Percentiles rank a stretch among this genome's conserved stretches.
phyloP scores from a whole-genome alignment of 2,329 filamentous ascomycete genomes.

The Coniella lustricola region DNA sequence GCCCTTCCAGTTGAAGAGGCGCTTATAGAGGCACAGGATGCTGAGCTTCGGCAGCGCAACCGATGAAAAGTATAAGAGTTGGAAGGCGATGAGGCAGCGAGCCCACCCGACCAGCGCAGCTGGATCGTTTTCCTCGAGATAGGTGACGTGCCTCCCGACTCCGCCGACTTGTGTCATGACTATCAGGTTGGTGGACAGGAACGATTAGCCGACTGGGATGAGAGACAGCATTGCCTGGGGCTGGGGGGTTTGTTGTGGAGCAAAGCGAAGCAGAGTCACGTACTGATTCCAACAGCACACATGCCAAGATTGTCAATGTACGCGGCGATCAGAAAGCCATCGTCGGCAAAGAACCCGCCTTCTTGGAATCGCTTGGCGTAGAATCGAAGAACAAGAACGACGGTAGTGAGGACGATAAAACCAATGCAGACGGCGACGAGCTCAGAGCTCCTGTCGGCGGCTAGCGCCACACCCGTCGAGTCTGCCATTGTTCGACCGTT shows the following conservation, averaged over 20 bases:
- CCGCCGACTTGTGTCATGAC: slow-evolving; percentile 21
- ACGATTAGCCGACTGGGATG: not conserved
- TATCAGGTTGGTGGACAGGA: not conserved
- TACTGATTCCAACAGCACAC: slow-evolving; percentile 19
- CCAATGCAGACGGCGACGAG: slow-evolving; percentile 19
- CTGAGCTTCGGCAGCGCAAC: slow-evolving; percentile 24
- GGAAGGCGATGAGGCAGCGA: slow-evolving; percentile 22
- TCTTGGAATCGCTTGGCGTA: slow-evolving; percentile 17
- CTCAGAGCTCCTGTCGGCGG: slow-evolving; percentile 3
- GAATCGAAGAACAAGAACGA: slow-evolving; percentile 16
- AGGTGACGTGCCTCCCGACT: slow-evolving; percentile 20
- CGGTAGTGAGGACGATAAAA: slow-evolving; percentile 16
- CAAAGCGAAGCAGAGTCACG: not conserved
- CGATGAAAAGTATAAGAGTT: slow-evolving; percentile 24
- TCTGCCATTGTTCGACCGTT: not conserved
- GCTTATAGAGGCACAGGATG: slow-evolving; percentile 25
- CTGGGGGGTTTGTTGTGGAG: not conserved
- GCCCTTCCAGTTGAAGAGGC: slow-evolving; percentile 23
- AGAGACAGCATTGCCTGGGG: not conserved
- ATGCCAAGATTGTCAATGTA: slow-evolving; percentile 19
- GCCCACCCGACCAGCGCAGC: slow-evolving; percentile 18
- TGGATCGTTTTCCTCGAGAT: slow-evolving; percentile 17
- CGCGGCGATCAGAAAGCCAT: slow-evolving; percentile 16
- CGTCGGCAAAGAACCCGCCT: slow-evolving; percentile 16
- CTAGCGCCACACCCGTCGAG: not conserved